A percentile compares a stretch with the other conserved stretches of the same genome.
These are phyloP conservation scores for Myxozyma neglecta DNA, from an alignment of 805 yeast species.

Conservation along the genomic window DNA sequence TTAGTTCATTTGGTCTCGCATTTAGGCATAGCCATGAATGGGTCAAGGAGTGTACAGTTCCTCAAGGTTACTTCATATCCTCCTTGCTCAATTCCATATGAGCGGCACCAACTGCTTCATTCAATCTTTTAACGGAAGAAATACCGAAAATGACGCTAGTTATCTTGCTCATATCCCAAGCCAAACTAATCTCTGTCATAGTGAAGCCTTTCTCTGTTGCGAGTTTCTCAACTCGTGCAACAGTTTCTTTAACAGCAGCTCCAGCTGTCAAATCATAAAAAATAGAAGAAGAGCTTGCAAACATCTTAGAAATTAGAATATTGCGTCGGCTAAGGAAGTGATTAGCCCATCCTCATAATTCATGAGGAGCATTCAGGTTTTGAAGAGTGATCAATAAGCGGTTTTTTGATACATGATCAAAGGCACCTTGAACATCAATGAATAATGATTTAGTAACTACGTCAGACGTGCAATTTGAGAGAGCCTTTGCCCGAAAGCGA, in stretches of 20 bases:
- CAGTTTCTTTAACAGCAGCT: slow-evolving; percentile 37
- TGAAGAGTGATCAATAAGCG: too few species aligned
- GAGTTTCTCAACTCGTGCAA: slow-evolving; percentile 50
- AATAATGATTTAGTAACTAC: too few species aligned
- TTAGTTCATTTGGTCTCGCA: too few species aligned
- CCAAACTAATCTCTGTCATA: slow-evolving; percentile 55
- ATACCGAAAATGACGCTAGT: slow-evolving; percentile 57
- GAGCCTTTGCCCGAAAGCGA: too few species aligned
- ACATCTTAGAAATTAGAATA: too few species aligned
- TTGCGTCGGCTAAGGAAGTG: too few species aligned
- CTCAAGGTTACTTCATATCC: slow-evolving; percentile 38
- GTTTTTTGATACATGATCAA: too few species aligned
- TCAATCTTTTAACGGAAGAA: slow-evolving; percentile 50
- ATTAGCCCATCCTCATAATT: too few species aligned
- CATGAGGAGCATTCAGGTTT: too few species aligned
- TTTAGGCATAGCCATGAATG: background rate
- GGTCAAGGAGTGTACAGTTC: slow-evolving; percentile 36
- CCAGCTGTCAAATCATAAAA: background rate
- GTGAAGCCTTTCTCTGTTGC: slow-evolving; percentile 49
- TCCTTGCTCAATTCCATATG: slow-evolving; percentile 43
- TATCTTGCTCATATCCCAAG: slow-evolving; percentile 57
- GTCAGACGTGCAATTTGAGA: too few species aligned
- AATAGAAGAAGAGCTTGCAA: background rate
- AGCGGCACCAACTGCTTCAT: slow-evolving; percentile 51
- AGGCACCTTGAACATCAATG: too few species aligned